These are phyloP conservation scores for Boletus subcaerulescens DNA, from an alignment of 768 basidiomycete genomes.

Conservation along the genomic window DNA sequence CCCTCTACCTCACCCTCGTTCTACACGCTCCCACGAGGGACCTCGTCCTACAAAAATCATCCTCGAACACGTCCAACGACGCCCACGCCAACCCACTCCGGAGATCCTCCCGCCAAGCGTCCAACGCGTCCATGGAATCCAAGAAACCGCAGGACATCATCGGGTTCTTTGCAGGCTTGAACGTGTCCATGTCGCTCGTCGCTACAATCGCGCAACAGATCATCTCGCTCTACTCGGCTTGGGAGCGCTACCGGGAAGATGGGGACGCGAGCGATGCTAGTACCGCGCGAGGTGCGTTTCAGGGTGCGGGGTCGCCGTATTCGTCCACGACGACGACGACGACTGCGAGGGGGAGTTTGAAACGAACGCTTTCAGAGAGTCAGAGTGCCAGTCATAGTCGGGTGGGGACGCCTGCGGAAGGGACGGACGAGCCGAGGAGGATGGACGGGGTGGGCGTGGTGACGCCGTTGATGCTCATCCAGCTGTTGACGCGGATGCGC, in stretches of 20 bases:
- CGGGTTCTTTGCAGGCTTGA: slow-evolving; percentile 79
- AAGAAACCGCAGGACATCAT: slow-evolving; percentile 63
- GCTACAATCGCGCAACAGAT: slow-evolving; percentile 90
- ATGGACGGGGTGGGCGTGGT: slow-evolving; percentile 33
- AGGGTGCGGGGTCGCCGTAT: slow-evolving; percentile 18
- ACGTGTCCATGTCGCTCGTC: slow-evolving; percentile 79
- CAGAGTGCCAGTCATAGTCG: slow-evolving; percentile 27
- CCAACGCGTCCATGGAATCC: slow-evolving; percentile 25
- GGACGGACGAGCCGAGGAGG: slow-evolving; percentile 17
- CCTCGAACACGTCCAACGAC: slow-evolving; percentile 22
- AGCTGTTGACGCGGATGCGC: slow-evolving; percentile 62
- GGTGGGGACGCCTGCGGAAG: slow-evolving; percentile 28
- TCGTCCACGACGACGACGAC: slow-evolving; percentile 10
- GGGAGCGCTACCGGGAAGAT: slow-evolving; percentile 81
- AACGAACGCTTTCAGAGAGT: slow-evolving; percentile 22
- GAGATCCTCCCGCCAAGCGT: slow-evolving; percentile 53
- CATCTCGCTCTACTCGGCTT: slow-evolving; percentile 82
- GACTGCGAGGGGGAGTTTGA: slow-evolving; percentile 16
- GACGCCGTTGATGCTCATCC: slow-evolving; percentile 57
- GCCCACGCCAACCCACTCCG: slow-evolving; percentile 40
- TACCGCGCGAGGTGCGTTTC: slow-evolving; percentile 17
- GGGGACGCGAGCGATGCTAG: slow-evolving; percentile 34
- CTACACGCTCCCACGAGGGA: slow-evolving; percentile 60
- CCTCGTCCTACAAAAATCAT: slow-evolving; percentile 38
- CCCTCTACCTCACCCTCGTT: slow-evolving; percentile 84